These are phyloP conservation scores for Alliaria petiolata DNA, from an alignment of 345 rosid genomes.

Conservation along the genomic window DNA sequence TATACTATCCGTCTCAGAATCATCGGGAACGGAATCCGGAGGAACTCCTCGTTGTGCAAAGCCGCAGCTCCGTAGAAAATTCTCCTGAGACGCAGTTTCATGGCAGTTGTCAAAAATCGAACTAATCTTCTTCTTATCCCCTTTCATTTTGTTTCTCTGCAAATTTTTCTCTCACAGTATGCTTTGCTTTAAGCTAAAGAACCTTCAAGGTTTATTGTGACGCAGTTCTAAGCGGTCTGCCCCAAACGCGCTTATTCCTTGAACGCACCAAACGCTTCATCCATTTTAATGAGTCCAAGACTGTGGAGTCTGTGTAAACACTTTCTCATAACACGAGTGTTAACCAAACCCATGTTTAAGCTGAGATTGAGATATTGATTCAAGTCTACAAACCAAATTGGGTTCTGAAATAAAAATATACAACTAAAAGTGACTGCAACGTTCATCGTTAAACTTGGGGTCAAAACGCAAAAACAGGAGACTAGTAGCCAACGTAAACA, in stretches of 20 bases:
- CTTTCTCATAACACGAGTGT: background rate
- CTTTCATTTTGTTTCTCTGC: conserved; percentile 3
- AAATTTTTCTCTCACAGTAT: background rate
- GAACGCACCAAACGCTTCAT: too few relatives aligned
- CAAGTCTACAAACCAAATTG: background rate
- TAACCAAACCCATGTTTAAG: background rate
- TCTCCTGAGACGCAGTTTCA: conserved; percentile 22
- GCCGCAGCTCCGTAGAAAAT: conserved; percentile 14
- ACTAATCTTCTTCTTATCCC: background rate
- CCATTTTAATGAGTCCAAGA: background rate
- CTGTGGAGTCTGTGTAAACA: background rate
- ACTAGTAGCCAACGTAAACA: conserved; percentile 75
- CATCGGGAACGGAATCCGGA: conserved; percentile 26
- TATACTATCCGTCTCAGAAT: background rate
- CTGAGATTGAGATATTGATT: background rate
- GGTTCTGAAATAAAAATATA: background rate
- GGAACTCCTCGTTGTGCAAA: conserved; percentile 4
- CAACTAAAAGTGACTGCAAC: background rate
- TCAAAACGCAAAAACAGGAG: background rate
- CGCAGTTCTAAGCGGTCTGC: background rate
- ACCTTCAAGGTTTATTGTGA: background rate
- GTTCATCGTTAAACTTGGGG: background rate
- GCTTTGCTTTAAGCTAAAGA: background rate
- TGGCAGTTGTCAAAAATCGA: conserved; percentile 10
- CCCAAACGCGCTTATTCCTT: background rate